Conservation (phyloP, 306 rosid species). For the Lathyrus sativus region DNA sequence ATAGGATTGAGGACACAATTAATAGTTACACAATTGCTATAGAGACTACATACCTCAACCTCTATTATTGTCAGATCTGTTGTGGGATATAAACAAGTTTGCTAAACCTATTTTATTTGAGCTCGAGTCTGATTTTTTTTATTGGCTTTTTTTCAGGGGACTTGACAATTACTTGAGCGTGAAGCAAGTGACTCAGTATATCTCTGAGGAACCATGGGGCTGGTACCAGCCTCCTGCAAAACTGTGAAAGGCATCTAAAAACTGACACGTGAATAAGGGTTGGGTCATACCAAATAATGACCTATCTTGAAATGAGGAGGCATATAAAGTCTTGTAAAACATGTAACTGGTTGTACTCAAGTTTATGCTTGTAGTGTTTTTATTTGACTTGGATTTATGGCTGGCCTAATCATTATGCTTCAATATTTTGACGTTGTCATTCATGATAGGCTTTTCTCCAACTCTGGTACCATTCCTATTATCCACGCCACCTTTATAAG, state of each 20-base stretch:
- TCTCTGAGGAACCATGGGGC: constrained; percentile 89
- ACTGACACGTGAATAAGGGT: constrained; percentile 31
- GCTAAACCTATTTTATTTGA: constrained; percentile 1
- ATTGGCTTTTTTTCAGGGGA: constrained; percentile 63
- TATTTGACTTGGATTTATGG: background rate
- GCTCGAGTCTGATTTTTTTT: constrained; percentile 14
- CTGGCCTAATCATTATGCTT: constrained; percentile 11
- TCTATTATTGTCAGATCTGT: constrained; percentile 18
- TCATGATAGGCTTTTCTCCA: constrained; percentile 2
- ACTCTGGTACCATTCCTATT: background rate
- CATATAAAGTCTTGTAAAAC: constrained; percentile 20
- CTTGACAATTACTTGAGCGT: constrained; percentile 84
- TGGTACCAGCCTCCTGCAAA: constrained; percentile 90
- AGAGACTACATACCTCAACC: background rate
- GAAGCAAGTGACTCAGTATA: constrained; percentile 89
- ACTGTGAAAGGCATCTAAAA: constrained; percentile 48
- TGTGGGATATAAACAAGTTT: constrained; percentile 1
- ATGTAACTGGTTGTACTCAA: constrained; percentile 9
- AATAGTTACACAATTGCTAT: background rate
- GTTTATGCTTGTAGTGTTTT: constrained; percentile 25
- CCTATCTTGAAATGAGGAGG: constrained; percentile 1
- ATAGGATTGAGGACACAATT: background rate
- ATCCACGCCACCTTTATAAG: too few relatives aligned
- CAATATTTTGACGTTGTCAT: background rate
- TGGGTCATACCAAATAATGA: background rate